These are phyloP conservation scores for Arachis monticola DNA, from an alignment of 331 rosid genomes.

Conservation along the genomic window DNA sequence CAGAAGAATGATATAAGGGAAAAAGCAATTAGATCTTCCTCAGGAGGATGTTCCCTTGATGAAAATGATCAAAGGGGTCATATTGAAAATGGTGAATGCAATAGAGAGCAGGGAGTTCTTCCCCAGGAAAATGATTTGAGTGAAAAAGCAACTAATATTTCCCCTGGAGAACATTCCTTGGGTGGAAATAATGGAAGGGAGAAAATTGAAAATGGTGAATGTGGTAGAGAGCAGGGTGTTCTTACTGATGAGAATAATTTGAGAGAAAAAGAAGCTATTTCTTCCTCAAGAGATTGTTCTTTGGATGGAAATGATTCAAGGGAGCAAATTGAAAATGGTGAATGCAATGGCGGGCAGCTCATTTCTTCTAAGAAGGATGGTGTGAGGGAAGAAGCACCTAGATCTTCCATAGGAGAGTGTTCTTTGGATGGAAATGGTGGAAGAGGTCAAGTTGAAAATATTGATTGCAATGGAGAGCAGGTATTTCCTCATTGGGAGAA, in stretches of 20 bases:
- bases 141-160: background rate
- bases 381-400: background rate
- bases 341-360: background rate
- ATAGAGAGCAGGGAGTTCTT: slow-evolving; percentile 14
- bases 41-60: background rate
- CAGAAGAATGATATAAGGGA: no score
- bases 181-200: slow-evolving; percentile 21
- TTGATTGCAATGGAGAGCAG: slow-evolving; percentile 37
- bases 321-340: background rate
- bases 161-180: slow-evolving; percentile 18
- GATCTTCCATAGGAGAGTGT: background rate
- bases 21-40: no score
- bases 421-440: slow-evolving; percentile 25
- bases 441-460: slow-evolving; percentile 16
- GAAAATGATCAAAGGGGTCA: background rate
- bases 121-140: slow-evolving; percentile 7
- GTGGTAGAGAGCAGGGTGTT: slow-evolving; percentile 3
- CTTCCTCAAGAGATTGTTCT: slow-evolving; percentile 27
- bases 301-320: slow-evolving; percentile 16
- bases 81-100: background rate
- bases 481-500: slow-evolving; percentile 25
- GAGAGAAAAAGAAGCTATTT: background rate
- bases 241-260: slow-evolving; percentile 18
- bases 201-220: slow-evolving; percentile 22
- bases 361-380: slow-evolving; percentile 18